Evolutionary conservation across 1,284 basidiomycete genomes (phyloP).

Genomic region (Microbotryum violaceum): DNA sequence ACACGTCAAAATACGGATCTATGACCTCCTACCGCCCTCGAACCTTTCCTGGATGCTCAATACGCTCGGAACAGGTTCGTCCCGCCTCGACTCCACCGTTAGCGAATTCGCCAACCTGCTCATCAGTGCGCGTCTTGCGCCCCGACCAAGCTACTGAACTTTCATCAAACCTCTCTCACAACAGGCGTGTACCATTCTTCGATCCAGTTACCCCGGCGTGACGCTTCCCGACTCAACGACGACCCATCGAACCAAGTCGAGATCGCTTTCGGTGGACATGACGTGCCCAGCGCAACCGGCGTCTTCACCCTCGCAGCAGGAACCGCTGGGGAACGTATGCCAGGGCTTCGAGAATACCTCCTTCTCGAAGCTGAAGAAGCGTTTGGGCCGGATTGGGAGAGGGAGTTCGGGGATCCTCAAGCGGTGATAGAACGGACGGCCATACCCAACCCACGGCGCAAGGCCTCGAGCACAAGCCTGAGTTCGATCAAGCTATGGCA

Average conservation of each 20-base stretch:
- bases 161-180: conserved; percentile 5
- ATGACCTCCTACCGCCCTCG: too few species aligned
- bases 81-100: too few species aligned
- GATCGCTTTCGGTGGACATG: conserved; percentile 27
- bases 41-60: too few species aligned
- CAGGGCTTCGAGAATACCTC: conserved; percentile 18
- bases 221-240: conserved; percentile 18
- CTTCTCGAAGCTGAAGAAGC: conserved; percentile 13
- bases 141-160: neutral
- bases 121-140: too few species aligned
- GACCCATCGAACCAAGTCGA: conserved; percentile 8
- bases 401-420: conserved; percentile 1
- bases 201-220: conserved; percentile 15
- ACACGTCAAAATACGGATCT: too few species aligned
- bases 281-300: conserved; percentile 7
- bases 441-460: neutral
- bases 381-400: conserved; percentile 17
- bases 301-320: conserved; percentile 24
- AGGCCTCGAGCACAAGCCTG: neutral
- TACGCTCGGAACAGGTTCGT: too few species aligned
- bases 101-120: too few species aligned
- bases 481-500: neutral
- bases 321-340: conserved; percentile 18
- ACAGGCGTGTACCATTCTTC: conserved; percentile 25
- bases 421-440: neutral